Conservation (phyloP, 2,329 filamentous ascomycete genomes). For the Lachnum nothofagi region DNA sequence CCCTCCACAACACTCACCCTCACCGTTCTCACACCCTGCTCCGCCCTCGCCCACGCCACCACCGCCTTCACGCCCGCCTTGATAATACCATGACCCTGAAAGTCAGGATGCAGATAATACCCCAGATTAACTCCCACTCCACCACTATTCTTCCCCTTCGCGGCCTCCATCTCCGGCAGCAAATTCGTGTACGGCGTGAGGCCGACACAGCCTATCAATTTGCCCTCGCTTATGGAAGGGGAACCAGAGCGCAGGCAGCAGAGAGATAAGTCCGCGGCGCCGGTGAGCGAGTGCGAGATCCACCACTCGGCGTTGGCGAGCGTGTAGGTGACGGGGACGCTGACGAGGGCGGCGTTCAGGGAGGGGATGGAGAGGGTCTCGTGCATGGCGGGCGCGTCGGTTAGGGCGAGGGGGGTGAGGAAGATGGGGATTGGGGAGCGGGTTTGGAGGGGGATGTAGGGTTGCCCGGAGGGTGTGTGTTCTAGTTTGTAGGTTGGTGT, state of each 20-base stretch:
- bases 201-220: constrained; percentile 4
- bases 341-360: constrained; percentile 9
- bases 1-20: constrained; percentile 8
- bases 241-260: constrained; percentile 2
- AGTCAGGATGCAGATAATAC: constrained; percentile 17
- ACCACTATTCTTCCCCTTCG: neutral
- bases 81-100: constrained; percentile 13
- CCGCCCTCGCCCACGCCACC: constrained; percentile 7
- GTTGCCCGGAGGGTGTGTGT: constrained; percentile 4
- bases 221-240: neutral
- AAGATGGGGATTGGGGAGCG: constrained; percentile 10
- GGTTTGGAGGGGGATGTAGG: constrained; percentile 12
- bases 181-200: neutral
- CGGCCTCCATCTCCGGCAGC: neutral
- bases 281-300: neutral
- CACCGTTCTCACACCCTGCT: constrained; percentile 5
- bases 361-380: neutral
- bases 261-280: neutral
- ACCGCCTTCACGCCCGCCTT: constrained; percentile 6
- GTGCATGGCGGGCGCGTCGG: constrained; percentile 3
- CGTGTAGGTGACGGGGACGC: constrained; percentile 8
- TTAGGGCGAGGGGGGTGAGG: constrained; percentile 10
- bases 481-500: constrained; percentile 1
- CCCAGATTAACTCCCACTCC: constrained; percentile 4
- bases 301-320: constrained; percentile 13